Evolutionary conservation across 108 stramenopile genomes (phyloP), one percentile per base, ranked within the genome.

Genomic region (Hondaea fermentalgiana): DNA sequence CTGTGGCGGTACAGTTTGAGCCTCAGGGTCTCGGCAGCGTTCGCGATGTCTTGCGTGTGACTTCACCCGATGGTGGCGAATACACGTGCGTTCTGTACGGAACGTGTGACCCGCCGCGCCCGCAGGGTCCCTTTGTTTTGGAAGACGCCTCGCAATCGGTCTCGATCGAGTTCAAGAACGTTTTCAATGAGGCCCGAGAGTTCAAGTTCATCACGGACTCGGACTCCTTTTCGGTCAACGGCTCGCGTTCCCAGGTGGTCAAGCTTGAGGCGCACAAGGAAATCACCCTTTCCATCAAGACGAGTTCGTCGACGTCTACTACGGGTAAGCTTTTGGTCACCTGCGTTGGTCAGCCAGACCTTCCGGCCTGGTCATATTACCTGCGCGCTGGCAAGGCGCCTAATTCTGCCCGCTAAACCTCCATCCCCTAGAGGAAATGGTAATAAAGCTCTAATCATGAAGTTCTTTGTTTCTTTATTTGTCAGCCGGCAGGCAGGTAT

Each of bases 361-460:
- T 91, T 42, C 92, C 92, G 35, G 88, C 93, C 8, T 93, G 93
- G 93, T 89, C 92, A 47, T 92, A 87, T 53, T 93, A 93, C 28
- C 72, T 93, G 64, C 64, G 64, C 42, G 64, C 64, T 10, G 64
- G 64, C 42, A 42, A 12, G 64, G 0, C 64, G 5, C 35, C 42
- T 28, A 3, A 28, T 23, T 69, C 64, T 69, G 64, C 35, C 1
- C 59, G 59, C 59, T 23, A 59, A 35, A 2, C 1, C 35, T 35
- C 35, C 35, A 35, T 35, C 35, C 0, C 35, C 35, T 35, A 2
- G 0, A 35, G 35, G 35, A 35, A 35, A 35, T 35, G 35, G 35
- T 35, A 35, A 35, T 35, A 2, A 35, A 2, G 2, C 35, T 35
- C 35, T 35, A 35, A 35, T 35, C 35, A 35, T 35, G 35, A 35